These are phyloP conservation scores for Phytopythium cucurbitacearum DNA, from an alignment of 352 stramenopile genomes.

Conservation along the genomic window DNA sequence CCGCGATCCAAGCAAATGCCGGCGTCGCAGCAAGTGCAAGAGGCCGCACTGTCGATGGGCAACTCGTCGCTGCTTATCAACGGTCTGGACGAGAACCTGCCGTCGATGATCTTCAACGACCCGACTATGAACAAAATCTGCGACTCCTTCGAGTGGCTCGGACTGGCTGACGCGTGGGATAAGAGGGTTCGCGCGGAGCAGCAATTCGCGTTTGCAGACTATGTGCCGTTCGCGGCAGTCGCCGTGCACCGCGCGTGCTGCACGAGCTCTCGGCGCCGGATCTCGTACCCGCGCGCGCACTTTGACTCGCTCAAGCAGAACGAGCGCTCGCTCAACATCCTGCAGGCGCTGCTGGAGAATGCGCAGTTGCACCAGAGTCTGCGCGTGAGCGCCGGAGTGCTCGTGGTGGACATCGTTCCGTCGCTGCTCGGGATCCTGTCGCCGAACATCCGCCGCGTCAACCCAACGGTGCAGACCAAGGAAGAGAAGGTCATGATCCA, in stretches of 20 bases:
- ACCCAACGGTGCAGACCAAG: constrained; percentile 47
- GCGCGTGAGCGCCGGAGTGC: constrained; percentile 46
- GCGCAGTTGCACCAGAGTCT: constrained; percentile 55
- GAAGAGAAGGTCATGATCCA: constrained; percentile 67
- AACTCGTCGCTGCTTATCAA: constrained; percentile 81
- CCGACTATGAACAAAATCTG: constrained; percentile 85
- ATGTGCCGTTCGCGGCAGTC: constrained; percentile 69
- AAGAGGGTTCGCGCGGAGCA: constrained; percentile 52
- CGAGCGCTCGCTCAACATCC: constrained; percentile 64
- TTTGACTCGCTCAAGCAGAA: constrained; percentile 51
- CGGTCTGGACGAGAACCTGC: constrained; percentile 87
- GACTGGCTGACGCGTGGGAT: constrained; percentile 72
- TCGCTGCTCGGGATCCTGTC: constrained; percentile 66
- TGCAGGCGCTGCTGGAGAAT: constrained; percentile 58
- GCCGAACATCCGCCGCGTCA: constrained; percentile 55
- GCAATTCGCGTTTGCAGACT: constrained; percentile 65
- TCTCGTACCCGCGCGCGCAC: constrained; percentile 67
- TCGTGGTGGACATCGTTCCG: constrained; percentile 73
- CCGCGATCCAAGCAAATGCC: constrained; percentile 29
- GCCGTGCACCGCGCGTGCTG: constrained; percentile 68
- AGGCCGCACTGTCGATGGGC: constrained; percentile 65
- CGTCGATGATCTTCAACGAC: constrained; percentile 87
- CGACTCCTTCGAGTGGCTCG: constrained; percentile 81
- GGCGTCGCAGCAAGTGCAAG: constrained; percentile 50
- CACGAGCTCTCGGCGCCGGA: constrained; percentile 59